These are phyloP conservation scores for Starmerella vitae DNA, from an alignment of 805 yeast species.

Conservation along the genomic window DNA sequence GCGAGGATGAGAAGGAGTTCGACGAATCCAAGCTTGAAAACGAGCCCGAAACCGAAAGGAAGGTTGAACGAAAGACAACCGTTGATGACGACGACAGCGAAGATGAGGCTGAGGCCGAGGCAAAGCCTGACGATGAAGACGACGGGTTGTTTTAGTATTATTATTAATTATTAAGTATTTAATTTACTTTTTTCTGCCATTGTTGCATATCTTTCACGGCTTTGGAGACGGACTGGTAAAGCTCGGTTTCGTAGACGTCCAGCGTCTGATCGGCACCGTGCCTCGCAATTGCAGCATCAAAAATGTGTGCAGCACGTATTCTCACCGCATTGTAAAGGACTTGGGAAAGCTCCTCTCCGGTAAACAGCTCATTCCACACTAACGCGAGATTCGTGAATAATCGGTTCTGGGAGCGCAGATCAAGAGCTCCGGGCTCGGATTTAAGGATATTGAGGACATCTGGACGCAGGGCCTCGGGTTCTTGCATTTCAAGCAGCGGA, in stretches of 20 bases:
- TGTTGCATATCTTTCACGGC: conserved; percentile 31
- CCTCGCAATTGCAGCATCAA: conserved; percentile 52
- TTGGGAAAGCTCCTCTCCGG: conserved; percentile 47
- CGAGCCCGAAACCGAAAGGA: conserved; percentile 1
- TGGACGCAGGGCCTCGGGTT: conserved; percentile 54
- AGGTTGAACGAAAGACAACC: conserved; percentile 6
- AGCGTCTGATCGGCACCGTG: conserved; percentile 36
- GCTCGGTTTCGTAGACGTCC: conserved; percentile 21
- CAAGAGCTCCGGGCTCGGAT: conserved; percentile 53
- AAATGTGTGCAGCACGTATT: conserved; percentile 55
- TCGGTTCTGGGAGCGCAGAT: conserved; percentile 49
- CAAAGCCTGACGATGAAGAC: conserved; percentile 5
- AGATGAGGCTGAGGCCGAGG: conserved; percentile 5
- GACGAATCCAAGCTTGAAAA: conserved; percentile 20
- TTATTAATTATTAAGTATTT: not conserved
- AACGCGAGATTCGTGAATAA: conserved; percentile 58
- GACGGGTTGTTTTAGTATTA: not conserved
- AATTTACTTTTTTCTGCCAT: conserved; percentile 29
- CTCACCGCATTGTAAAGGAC: conserved; percentile 40
- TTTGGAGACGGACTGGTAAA: conserved; percentile 20
- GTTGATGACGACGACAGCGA: conserved; percentile 15
- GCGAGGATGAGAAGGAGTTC: conserved; percentile 19
- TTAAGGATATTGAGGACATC: conserved; percentile 72
- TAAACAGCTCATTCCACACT: conserved; percentile 64
- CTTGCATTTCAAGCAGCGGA: conserved; percentile 52